Percentiles rank a stretch among this genome's conserved stretches.
Evolutionary conservation across 2,329 filamentous ascomycete species (phyloP).

Genomic region (Cadophora malorum): DNA sequence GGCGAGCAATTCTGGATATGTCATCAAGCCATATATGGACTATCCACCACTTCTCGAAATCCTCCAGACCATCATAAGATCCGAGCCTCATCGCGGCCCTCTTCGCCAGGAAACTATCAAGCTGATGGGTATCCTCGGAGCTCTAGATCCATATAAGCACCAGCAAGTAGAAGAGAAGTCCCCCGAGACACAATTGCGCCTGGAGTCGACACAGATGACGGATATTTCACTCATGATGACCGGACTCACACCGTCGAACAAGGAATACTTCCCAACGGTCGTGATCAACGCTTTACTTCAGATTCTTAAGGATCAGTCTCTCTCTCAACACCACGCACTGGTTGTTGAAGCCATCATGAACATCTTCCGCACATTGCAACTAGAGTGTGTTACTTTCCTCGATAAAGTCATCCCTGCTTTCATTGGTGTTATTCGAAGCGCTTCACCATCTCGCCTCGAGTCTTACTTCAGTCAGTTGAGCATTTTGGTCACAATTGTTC

Average conservation of each 20-base stretch:
- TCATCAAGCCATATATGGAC: constrained; percentile 93
- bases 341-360: constrained; percentile 99
- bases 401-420: constrained; percentile 95
- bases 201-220: constrained; percentile 72
- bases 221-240: constrained; percentile 99
- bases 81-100: constrained; percentile 81
- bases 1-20: constrained; percentile 95
- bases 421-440: constrained; percentile 83
- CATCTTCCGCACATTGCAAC: constrained; percentile 93
- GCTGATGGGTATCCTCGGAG: constrained; percentile 92
- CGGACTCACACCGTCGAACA: constrained; percentile 92
- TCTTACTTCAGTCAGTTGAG: constrained; percentile 98
- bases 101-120: constrained; percentile 95
- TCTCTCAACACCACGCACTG: constrained; percentile 88
- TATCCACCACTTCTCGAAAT: constrained; percentile 94
- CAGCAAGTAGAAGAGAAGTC: constrained; percentile 91
- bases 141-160: constrained; percentile 94
- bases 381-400: constrained; percentile 96
- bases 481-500: constrained; percentile 90
- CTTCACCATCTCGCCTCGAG: constrained; percentile 79
- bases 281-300: constrained; percentile 95
- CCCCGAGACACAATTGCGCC: constrained; percentile 76
- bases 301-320: constrained; percentile 87
- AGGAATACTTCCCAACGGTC: constrained; percentile 98
- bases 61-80: constrained; percentile 91